Evolutionary conservation across 257 asterid species (phyloP), one percentile per base, ranked within the genome.

Genomic region (Solanum chilense): DNA sequence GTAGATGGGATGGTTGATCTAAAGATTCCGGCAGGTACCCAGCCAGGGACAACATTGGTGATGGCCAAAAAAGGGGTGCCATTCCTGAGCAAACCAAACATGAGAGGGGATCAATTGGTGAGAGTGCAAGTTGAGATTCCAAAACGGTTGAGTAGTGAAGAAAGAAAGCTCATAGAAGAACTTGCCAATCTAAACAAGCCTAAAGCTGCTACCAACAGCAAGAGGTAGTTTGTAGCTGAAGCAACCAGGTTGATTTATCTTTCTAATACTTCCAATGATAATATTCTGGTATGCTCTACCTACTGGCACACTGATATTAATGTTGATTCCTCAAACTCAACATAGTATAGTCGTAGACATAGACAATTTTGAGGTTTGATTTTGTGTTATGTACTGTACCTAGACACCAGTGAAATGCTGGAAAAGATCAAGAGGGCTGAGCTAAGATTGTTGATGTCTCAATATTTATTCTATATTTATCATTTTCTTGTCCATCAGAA

Each of bases 41-140:
- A 97, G 86, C 99, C 99, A 0, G 97, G 98, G 70, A 97, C 99
- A 13, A 97, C 98, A 11, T 87, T 97, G 39, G 99, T 97, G 18
- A 96, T 97, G 98, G 98, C 98, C 3, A 95, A 96, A 64, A 97
- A 93, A 42, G 99, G 99, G 1, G 99, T 97, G 11, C 99, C 99
- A 1, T 86, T 74, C 87, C 70, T 97, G 69, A 96, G 94, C 85
- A 95, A 93, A 86, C 93, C 90, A 86, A 96, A 89, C 88, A 93
- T 88, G 98, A 93, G 99, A 89, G 99, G 99, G 7, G 99, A 97
- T 88, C 99, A 96, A 95, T 87, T 97, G 93, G 99, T 97, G 45
- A 94, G 88, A 86, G 99, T 96, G 85, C 99, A 96, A 85, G 99
- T 97, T 10, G 99, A 97, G 98, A 97, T 97, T 80, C 99, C 99